A percentile compares a stretch with the other conserved stretches of the same genome.
These are phyloP conservation scores for Cucumis hystrix DNA, from an alignment of 306 rosid genomes.

Conservation along the genomic window DNA sequence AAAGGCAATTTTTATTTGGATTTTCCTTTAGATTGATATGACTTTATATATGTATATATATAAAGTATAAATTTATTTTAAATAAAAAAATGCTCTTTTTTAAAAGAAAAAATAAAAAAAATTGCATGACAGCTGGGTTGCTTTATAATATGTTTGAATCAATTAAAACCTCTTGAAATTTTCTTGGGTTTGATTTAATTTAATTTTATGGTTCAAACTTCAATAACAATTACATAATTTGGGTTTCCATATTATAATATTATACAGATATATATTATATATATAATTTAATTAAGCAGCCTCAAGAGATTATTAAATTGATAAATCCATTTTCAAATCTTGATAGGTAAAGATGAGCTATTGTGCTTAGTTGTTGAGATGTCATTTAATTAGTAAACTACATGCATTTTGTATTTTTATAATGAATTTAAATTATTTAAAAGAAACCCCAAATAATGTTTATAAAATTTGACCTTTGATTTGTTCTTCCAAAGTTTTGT, in stretches of 20 bases:
- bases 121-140: background rate
- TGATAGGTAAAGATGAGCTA: background rate
- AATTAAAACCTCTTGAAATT: background rate
- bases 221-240: background rate
- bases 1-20: background rate
- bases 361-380: conserved; percentile 2
- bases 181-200: background rate
- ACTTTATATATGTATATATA: background rate
- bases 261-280: too few relatives aligned
- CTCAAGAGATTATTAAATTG: background rate
- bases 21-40: background rate
- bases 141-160: background rate
- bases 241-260: background rate
- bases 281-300: background rate
- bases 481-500: background rate
- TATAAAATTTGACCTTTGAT: background rate
- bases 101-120: background rate
- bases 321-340: background rate
- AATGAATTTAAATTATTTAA: background rate
- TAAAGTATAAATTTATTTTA: background rate
- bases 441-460: background rate
- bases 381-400: background rate
- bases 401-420: background rate
- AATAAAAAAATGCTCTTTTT: background rate
- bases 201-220: background rate